Conservation (phyloP, 192 early-diverging fungal species). For the Helicostylum pulchrum region DNA sequence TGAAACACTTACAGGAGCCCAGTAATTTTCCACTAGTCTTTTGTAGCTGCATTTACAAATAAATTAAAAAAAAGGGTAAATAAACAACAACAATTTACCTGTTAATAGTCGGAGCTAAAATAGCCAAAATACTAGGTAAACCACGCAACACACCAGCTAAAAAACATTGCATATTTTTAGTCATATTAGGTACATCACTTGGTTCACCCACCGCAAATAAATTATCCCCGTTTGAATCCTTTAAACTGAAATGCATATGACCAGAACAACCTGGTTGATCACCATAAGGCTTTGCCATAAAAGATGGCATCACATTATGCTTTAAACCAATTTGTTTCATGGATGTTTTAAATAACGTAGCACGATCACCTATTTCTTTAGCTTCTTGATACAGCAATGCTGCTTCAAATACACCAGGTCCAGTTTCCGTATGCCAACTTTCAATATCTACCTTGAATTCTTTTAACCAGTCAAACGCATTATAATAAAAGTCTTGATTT, state of each 20-base stretch:
- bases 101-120: constrained; percentile 79
- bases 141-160: constrained; percentile 54
- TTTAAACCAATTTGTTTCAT: constrained; percentile 70
- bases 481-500: constrained; percentile 68
- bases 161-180: constrained; percentile 51
- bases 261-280: constrained; percentile 78
- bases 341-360: constrained; percentile 73
- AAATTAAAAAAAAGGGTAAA: background rate
- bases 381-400: constrained; percentile 65
- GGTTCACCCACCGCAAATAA: constrained; percentile 42
- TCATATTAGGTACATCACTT: constrained; percentile 44
- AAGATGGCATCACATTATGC: constrained; percentile 69
- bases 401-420: constrained; percentile 81
- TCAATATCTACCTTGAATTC: constrained; percentile 64
- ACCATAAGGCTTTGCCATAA: constrained; percentile 81
- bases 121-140: constrained; percentile 66
- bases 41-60: constrained; percentile 56
- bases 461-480: constrained; percentile 62
- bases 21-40: constrained; percentile 76
- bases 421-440: constrained; percentile 79
- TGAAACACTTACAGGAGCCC: constrained; percentile 79
- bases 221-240: constrained; percentile 46
- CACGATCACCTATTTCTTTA: constrained; percentile 62
- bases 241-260: constrained; percentile 72
- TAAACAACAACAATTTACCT: constrained; percentile 30